Conservation (phyloP, 73 alveolate species). For the Tetrahymena thermophila region DNA sequence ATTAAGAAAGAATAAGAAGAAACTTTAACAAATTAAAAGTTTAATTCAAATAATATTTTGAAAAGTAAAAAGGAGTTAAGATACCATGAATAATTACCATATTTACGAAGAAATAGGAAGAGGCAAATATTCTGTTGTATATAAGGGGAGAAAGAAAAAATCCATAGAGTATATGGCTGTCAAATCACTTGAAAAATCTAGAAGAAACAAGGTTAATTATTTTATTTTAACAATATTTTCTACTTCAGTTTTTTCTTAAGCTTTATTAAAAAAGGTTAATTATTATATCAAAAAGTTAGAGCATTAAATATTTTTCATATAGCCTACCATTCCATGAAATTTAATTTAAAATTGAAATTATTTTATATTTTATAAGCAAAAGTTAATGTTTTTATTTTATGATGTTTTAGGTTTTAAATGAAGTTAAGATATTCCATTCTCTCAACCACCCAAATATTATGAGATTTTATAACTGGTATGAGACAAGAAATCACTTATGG, state of each 20-base stretch:
- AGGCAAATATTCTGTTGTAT: constrained; percentile 82
- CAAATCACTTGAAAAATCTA: constrained; percentile 79
- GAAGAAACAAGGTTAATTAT: constrained; percentile 67
- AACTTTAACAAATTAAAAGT: background rate
- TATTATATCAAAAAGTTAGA: constrained; percentile 40
- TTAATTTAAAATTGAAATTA: too few relatives aligned
- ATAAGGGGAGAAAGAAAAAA: constrained; percentile 94
- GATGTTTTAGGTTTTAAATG: background rate
- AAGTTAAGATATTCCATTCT: constrained; percentile 57
- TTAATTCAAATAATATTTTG: background rate
- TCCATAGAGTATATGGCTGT: constrained; percentile 91
- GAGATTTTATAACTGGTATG: constrained; percentile 79
- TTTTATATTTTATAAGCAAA: background rate
- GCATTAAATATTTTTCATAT: background rate
- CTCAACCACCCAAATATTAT: constrained; percentile 68
- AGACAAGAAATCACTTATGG: constrained; percentile 92
- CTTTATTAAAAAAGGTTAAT: constrained; percentile 5
- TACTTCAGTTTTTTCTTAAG: background rate
- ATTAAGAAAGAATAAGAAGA: background rate
- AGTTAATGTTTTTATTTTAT: background rate
- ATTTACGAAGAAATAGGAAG: constrained; percentile 86
- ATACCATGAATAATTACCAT: constrained; percentile 78
- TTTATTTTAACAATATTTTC: constrained; percentile 26
- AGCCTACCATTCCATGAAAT: background rate
- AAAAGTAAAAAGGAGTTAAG: background rate